Evolutionary conservation across 1,284 basidiomycete species (phyloP).

Genomic region (Erythrobasidium hasegawianum): DNA sequence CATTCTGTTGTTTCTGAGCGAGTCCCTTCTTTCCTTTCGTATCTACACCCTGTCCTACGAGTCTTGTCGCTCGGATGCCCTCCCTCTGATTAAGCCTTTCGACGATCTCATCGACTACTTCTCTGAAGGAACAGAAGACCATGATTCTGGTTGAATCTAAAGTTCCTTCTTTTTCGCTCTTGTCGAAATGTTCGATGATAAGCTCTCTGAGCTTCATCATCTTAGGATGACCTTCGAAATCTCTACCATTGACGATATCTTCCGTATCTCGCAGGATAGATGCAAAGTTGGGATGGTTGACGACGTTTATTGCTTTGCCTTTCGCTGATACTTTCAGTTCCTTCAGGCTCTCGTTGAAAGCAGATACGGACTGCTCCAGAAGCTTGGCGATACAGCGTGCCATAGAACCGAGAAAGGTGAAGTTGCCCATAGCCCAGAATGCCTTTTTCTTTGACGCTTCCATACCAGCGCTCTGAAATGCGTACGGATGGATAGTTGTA

Average conservation of each 20-base stretch:
- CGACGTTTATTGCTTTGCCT: constrained; percentile 52
- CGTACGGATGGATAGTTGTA: constrained; percentile 26
- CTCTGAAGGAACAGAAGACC: constrained; percentile 88
- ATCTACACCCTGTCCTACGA: constrained; percentile 86
- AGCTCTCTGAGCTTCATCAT: constrained; percentile 77
- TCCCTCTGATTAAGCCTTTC: constrained; percentile 59
- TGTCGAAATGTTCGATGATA: constrained; percentile 73
- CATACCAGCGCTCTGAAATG: constrained; percentile 13
- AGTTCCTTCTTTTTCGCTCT: constrained; percentile 55
- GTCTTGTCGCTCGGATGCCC: constrained; percentile 68
- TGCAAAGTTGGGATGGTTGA: constrained; percentile 60
- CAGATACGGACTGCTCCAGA: constrained; percentile 29
- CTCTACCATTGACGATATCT: constrained; percentile 49
- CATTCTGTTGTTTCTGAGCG: constrained; percentile 84
- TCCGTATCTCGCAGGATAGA: constrained; percentile 64
- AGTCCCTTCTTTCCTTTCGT: constrained; percentile 82
- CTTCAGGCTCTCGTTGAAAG: constrained; percentile 38
- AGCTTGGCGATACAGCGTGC: constrained; percentile 37
- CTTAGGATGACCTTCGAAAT: constrained; percentile 79
- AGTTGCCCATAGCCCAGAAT: constrained; percentile 11
- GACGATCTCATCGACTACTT: constrained; percentile 87
- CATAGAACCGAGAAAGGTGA: constrained; percentile 26
- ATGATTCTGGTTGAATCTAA: constrained; percentile 70
- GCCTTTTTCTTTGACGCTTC: constrained; percentile 8
- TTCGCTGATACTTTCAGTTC: constrained; percentile 47